Evolutionary conservation across 768 basidiomycete species (phyloP), one percentile per base, ranked within the genome.

Genomic region (Asterophora lycoperdoides): DNA sequence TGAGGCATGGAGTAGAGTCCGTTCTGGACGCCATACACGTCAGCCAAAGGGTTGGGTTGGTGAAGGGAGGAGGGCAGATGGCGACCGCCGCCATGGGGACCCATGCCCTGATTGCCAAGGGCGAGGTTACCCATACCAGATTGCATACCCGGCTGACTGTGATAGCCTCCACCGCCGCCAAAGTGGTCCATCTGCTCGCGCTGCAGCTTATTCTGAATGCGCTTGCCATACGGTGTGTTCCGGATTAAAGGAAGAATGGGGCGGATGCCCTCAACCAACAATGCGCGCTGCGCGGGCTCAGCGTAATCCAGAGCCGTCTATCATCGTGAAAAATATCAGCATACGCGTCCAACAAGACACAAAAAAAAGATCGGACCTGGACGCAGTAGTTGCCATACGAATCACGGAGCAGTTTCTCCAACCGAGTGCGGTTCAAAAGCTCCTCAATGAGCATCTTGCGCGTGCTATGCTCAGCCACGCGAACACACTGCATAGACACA

Each of bases 161-260:
- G 76, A 62, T 81, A 83, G 47, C 76, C 75, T 40, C 76, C 75
- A 62, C 81, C 82, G 46, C 76, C 75, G 39, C 76, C 75, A 52
- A 75, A 84, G 47, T 72, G 76, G 56, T 89, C 88, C 69, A 87
- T 77, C 59, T 91, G 89, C 70, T 95, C 93, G 49, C 95, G 90
- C 69, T 96, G 94, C 46, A 98, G 74, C 71, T 97, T 97, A 75
- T 93, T 94, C 69, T 97, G 95, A 61, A 99, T 99, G 37, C 96
- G 86, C 75, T 99, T 99, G 58, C 96, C 96, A 60, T 99, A 99
- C 6, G 96, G 96, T 8, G 96, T 99, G 71, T 99, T 99, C 61
- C 96, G 89, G 63, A 99, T 99, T 60, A 97, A 78, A 2, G 96
- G 96, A 19, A 99, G 78, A 52, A 98, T 93, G n/a, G 96, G 96